Evolutionary conservation across 192 early-diverging fungal species (phyloP).

Genomic region (Rhizophlyctis rosea): DNA sequence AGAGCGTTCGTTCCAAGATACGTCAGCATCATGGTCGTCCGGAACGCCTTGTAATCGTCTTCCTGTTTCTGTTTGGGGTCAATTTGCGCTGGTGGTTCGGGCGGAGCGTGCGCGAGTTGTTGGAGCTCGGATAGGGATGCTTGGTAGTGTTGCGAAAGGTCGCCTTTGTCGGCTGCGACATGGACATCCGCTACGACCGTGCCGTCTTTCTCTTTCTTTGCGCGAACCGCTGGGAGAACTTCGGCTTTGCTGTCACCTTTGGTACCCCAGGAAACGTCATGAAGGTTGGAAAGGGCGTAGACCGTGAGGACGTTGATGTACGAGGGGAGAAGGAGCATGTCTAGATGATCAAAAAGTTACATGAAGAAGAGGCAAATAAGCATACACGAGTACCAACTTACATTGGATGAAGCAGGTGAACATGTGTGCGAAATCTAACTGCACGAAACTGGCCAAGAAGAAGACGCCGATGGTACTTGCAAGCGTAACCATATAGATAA

Average conservation of each 20-base stretch:
- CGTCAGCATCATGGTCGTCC: conserved; percentile 36
- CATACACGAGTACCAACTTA: conserved; percentile 23
- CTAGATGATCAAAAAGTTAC: conserved; percentile 11
- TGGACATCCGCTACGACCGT: conserved; percentile 60
- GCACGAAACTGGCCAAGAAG: conserved; percentile 34
- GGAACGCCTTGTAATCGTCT: conserved; percentile 70
- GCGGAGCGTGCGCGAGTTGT: conserved; percentile 11
- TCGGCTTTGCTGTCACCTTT: conserved; percentile 66
- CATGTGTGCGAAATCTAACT: conserved; percentile 46
- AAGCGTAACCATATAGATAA: conserved; percentile 19
- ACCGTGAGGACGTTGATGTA: conserved; percentile 88
- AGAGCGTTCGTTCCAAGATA: conserved; percentile 37
- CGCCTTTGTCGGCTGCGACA: conserved; percentile 58
- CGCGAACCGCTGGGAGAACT: conserved; percentile 15
- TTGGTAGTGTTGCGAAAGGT: conserved; percentile 68
- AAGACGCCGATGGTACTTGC: conserved; percentile 44
- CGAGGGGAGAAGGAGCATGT: conserved; percentile 62
- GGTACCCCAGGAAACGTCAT: conserved; percentile 95
- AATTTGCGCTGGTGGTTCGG: conserved; percentile 28
- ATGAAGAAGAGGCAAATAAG: conserved; percentile 11
- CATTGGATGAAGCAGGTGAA: conserved; percentile 48
- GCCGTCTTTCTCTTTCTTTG: conserved; percentile 50
- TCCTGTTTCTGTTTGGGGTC: conserved; percentile 67
- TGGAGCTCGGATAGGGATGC: conserved; percentile 58
- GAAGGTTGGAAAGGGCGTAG: conserved; percentile 81